Conservation (phyloP, 2,329 filamentous ascomycete species). For the Herpotrichia juniperi region DNA sequence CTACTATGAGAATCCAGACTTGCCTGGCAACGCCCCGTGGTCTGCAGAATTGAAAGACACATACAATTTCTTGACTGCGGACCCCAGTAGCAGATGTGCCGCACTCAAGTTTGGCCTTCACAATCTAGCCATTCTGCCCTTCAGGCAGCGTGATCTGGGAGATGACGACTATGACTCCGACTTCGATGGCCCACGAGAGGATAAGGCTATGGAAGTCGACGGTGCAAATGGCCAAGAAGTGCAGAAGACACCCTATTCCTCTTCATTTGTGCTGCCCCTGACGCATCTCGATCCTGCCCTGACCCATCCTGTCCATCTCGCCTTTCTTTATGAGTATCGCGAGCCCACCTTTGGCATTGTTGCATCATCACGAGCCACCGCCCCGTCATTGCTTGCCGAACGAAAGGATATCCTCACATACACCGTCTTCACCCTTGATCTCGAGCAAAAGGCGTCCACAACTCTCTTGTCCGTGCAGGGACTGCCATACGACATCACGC, state of each 20-base stretch:
- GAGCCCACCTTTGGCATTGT: slow-evolving; percentile 97
- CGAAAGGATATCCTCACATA: slow-evolving; percentile 87
- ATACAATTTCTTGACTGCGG: slow-evolving; percentile 81
- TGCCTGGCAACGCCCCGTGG: slow-evolving; percentile 78
- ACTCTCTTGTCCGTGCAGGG: slow-evolving; percentile 85
- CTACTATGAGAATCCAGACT: slow-evolving; percentile 95
- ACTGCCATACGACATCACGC: slow-evolving; percentile 85
- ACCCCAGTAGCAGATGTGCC: slow-evolving; percentile 91
- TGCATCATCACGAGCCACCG: slow-evolving; percentile 75
- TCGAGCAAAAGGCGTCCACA: slow-evolving; percentile 92
- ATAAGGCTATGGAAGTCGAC: slow-evolving; percentile 41
- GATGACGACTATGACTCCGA: slow-evolving; percentile 92
- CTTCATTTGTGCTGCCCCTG: slow-evolving; percentile 91
- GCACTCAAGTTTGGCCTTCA: slow-evolving; percentile 89
- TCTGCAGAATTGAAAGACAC: slow-evolving; percentile 75
- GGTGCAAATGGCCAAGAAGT: slow-evolving; percentile 43
- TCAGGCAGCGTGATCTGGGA: slow-evolving; percentile 83
- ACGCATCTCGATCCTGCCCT: slow-evolving; percentile 86
- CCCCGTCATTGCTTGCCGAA: slow-evolving; percentile 73
- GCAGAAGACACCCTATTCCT: slow-evolving; percentile 73
- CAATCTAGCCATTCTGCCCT: slow-evolving; percentile 91
- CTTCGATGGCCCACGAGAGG: slow-evolving; percentile 63
- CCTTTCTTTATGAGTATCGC: slow-evolving; percentile 94
- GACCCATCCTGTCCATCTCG: slow-evolving; percentile 86
- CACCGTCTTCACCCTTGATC: slow-evolving; percentile 92